Evolutionary conservation across 805 yeast species (phyloP).

Genomic region (Metschnikowia henanensis): DNA sequence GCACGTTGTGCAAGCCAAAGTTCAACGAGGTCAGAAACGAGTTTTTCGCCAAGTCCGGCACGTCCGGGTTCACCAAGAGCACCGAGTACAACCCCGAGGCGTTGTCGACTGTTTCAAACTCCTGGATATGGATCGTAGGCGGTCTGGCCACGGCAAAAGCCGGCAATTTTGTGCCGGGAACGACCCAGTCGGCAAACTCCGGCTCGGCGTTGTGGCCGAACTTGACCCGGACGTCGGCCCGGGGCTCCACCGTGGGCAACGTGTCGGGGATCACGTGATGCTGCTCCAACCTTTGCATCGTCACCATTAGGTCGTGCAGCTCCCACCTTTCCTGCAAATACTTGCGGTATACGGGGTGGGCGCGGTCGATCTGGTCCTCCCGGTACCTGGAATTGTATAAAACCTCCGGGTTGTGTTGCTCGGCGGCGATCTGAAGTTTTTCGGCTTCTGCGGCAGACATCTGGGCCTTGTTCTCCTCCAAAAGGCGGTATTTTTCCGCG

Average conservation of each 20-base stretch:
- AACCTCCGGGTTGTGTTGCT: conserved; percentile 82
- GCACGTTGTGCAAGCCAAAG: conserved; percentile 74
- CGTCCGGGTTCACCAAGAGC: conserved; percentile 86
- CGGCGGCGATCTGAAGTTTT: conserved; percentile 57
- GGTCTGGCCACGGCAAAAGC: conserved; percentile 71
- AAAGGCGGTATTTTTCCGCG: conserved; percentile 35
- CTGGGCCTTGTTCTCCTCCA: conserved; percentile 22
- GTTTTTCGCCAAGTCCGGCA: conserved; percentile 73
- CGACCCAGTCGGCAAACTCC: conserved; percentile 64
- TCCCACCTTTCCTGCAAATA: conserved; percentile 74
- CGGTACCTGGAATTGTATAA: conserved; percentile 58
- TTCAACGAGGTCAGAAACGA: conserved; percentile 69
- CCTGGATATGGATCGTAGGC: conserved; percentile 77
- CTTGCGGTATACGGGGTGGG: conserved; percentile 78
- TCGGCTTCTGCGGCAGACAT: conserved; percentile 19
- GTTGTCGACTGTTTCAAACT: conserved; percentile 50
- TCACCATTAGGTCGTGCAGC: conserved; percentile 63
- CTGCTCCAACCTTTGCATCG: conserved; percentile 91
- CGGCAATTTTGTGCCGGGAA: conserved; percentile 76
- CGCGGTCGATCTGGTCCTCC: conserved; percentile 55
- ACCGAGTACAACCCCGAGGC: conserved; percentile 66
- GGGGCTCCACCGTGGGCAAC: conserved; percentile 82
- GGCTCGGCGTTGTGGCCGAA: conserved; percentile 65
- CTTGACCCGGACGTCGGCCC: conserved; percentile 69
- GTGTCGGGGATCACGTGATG: conserved; percentile 90